Evolutionary conservation across 78 protist species (phyloP).

Genomic region (Bigelowiella natans): DNA sequence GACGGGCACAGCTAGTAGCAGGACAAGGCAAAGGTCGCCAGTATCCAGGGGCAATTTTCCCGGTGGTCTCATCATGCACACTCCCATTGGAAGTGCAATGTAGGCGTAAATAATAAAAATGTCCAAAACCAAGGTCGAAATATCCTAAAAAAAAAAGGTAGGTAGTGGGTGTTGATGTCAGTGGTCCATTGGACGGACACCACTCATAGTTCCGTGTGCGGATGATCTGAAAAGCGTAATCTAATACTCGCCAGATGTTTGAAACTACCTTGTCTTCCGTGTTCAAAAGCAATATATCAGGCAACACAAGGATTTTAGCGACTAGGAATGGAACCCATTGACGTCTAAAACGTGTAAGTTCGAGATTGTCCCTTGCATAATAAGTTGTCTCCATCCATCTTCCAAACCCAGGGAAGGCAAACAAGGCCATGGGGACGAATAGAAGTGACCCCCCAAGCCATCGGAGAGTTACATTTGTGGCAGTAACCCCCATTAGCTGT

Average conservation of each 20-base stretch:
- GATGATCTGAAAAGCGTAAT: too few relatives aligned
- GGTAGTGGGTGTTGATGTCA: too few relatives aligned
- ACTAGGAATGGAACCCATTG: neutral
- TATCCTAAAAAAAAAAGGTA: too few relatives aligned
- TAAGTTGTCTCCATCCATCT: neutral
- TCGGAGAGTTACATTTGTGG: too few relatives aligned
- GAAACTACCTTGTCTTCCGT: neutral
- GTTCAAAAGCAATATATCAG: neutral
- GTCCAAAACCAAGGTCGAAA: too few relatives aligned
- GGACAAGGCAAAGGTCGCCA: neutral
- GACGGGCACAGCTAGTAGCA: neutral
- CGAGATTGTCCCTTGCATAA: neutral
- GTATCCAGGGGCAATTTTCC: neutral
- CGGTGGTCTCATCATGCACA: neutral
- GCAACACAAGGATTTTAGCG: neutral
- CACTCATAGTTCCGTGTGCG: too few relatives aligned
- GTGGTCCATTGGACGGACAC: too few relatives aligned
- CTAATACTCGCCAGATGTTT: too few relatives aligned
- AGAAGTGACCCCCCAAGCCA: neutral
- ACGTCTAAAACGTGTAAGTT: neutral
- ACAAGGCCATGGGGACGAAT: neutral
- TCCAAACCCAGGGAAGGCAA: neutral
- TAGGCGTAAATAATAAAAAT: too few relatives aligned
- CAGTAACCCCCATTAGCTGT: too few relatives aligned
- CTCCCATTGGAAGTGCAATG: neutral